phyloP scores from a whole-genome alignment of 2,329 filamentous ascomycete species.

The Domatiomyces catenatus region DNA sequence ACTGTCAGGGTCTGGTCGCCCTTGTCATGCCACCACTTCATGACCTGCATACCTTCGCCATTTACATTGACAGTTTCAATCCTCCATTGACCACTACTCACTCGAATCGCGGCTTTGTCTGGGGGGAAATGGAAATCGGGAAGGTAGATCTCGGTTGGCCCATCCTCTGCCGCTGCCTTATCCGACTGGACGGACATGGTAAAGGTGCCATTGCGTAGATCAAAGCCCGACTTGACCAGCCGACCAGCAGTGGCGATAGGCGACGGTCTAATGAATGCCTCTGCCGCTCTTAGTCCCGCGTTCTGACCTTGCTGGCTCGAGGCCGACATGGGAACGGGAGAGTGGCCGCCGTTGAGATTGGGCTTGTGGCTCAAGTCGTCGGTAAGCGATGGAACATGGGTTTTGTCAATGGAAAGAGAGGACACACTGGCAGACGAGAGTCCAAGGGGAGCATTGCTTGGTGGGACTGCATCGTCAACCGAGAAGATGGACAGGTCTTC shows the following conservation, averaged over 20 bases:
- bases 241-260: conserved; percentile 61
- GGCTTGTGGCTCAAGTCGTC: conserved; percentile 47
- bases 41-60: conserved; percentile 53
- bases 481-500: conserved; percentile 90
- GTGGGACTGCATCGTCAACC: conserved; percentile 54
- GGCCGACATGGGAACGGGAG: neutral
- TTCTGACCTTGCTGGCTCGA: conserved; percentile 33
- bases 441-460: conserved; percentile 18
- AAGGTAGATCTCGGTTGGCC: conserved; percentile 68
- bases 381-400: conserved; percentile 30
- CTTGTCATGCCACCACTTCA: conserved; percentile 86
- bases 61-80: conserved; percentile 60
- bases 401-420: conserved; percentile 22
- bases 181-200: conserved; percentile 52
- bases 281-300: conserved; percentile 71
- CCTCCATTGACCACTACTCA: conserved; percentile 78
- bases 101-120: conserved; percentile 53
- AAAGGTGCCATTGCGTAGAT: conserved; percentile 65
- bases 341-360: conserved; percentile 50
- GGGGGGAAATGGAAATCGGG: conserved; percentile 87
- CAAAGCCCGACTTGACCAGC: conserved; percentile 60
- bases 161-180: conserved; percentile 43
- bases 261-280: conserved; percentile 79
- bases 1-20: conserved; percentile 70
- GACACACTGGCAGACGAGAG: conserved; percentile 26